Percentiles rank a stretch among this genome's conserved stretches.
Evolutionary conservation across 2,329 filamentous ascomycete genomes (phyloP).

Genomic region (Didymosphaeria variabile): DNA sequence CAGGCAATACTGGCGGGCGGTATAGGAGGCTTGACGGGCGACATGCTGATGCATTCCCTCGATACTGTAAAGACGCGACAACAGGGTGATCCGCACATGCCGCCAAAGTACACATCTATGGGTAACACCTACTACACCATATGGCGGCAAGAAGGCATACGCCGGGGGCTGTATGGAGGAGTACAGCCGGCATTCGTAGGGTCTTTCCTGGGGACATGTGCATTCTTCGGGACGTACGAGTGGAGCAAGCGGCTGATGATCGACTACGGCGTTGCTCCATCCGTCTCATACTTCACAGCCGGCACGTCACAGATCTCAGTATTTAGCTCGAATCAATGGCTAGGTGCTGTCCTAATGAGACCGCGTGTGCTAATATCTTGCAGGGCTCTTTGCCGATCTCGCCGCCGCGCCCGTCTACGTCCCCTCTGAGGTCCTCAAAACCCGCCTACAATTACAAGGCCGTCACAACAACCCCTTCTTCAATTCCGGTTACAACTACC

Average conservation of each 20-base stretch:
- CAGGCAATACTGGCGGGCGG: slow-evolving; percentile 96
- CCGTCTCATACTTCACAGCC: slow-evolving; percentile 84
- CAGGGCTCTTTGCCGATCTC: slow-evolving; percentile 91
- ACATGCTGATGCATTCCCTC: slow-evolving; percentile 98
- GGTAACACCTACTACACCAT: slow-evolving; percentile 93
- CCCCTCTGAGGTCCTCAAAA: slow-evolving; percentile 96
- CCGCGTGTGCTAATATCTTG: slow-evolving; percentile 1
- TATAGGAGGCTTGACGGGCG: slow-evolving; percentile 88
- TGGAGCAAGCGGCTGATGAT: slow-evolving; percentile 91
- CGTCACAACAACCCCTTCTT: slow-evolving; percentile 96
- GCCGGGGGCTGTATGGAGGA: slow-evolving; percentile 89
- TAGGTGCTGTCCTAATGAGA: background rate
- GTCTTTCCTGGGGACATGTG: slow-evolving; percentile 90
- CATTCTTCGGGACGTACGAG: slow-evolving; percentile 97
- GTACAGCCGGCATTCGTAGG: slow-evolving; percentile 89
- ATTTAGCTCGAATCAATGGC: background rate
- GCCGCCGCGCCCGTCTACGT: slow-evolving; percentile 94
- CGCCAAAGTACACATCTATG: slow-evolving; percentile 90
- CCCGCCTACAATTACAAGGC: slow-evolving; percentile 93
- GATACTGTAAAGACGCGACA: slow-evolving; percentile 99
- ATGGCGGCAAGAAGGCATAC: slow-evolving; percentile 87
- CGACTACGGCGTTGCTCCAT: slow-evolving; percentile 81
- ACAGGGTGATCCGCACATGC: slow-evolving; percentile 92
- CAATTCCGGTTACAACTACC: slow-evolving; percentile 94
- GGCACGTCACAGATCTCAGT: slow-evolving; percentile 58